Conservation (phyloP, 768 basidiomycete species). For the Aureoboletus auriporus region DNA sequence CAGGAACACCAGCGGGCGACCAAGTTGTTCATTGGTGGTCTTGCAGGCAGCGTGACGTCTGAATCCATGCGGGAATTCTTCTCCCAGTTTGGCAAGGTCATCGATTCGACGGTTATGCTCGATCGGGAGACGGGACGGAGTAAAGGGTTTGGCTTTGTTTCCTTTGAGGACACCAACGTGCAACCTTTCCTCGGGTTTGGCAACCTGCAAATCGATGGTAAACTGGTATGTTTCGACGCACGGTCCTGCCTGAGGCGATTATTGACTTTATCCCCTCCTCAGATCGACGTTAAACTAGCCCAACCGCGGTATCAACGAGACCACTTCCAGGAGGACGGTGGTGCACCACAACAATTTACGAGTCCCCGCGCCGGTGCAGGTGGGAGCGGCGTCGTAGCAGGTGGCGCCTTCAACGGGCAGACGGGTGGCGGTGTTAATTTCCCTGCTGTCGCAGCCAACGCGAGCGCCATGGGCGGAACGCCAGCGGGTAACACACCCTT, state of each 20-base stretch:
- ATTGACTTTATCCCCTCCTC: neutral
- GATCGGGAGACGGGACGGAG: slow-evolving; percentile 93
- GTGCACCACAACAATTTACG: slow-evolving; percentile 19
- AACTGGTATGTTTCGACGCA: slow-evolving; percentile 61
- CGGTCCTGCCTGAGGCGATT: neutral
- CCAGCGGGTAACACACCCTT: slow-evolving; percentile 59
- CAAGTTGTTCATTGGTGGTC: slow-evolving; percentile 94
- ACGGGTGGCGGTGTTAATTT: slow-evolving; percentile 34
- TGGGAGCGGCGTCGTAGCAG: slow-evolving; percentile 9
- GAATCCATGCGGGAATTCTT: slow-evolving; percentile 94
- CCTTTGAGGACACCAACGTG: slow-evolving; percentile 89
- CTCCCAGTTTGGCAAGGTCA: slow-evolving; percentile 89
- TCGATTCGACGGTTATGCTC: slow-evolving; percentile 98
- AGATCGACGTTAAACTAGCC: slow-evolving; percentile 98
- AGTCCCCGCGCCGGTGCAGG: slow-evolving; percentile 7
- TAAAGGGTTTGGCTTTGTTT: slow-evolving; percentile 98
- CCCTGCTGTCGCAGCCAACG: slow-evolving; percentile 22
- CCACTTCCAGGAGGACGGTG: slow-evolving; percentile 46
- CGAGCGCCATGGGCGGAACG: slow-evolving; percentile 22
- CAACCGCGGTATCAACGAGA: slow-evolving; percentile 86
- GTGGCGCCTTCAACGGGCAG: slow-evolving; percentile 31
- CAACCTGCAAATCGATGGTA: slow-evolving; percentile 90
- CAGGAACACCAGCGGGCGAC: slow-evolving; percentile 92
- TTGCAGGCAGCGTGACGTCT: slow-evolving; percentile 88
- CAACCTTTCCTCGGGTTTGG: slow-evolving; percentile 86